Conservation (phyloP, 768 basidiomycete genomes). For the Cystobasidium onofrii region DNA sequence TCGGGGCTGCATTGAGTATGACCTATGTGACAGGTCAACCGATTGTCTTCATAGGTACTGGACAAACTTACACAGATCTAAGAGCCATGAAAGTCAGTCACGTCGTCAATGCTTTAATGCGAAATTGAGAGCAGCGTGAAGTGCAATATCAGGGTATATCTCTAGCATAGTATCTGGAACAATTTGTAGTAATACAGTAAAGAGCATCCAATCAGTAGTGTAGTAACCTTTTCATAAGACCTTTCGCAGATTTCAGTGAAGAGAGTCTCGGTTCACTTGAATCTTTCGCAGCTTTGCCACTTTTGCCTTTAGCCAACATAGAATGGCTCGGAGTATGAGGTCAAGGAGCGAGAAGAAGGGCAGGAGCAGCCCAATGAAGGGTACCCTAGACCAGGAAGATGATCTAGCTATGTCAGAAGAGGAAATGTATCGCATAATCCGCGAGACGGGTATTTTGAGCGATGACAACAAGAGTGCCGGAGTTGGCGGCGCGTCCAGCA, state of each 20-base stretch:
- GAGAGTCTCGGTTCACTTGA: no score
- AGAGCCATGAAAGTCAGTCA: constrained; percentile 80
- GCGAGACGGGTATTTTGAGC: neutral
- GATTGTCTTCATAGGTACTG: constrained; percentile 95
- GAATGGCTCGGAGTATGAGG: neutral
- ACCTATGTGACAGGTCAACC: constrained; percentile 98
- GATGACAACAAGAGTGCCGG: neutral
- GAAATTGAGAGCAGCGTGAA: constrained; percentile 36
- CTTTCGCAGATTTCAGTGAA: no score
- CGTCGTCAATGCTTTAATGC: constrained; percentile 85
- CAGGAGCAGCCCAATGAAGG: neutral
- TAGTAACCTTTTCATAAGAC: no score
- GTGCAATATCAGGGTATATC: no score
- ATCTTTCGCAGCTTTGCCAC: neutral
- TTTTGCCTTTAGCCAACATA: neutral
- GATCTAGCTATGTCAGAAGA: constrained; percentile 5
- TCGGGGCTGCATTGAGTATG: constrained; percentile 97
- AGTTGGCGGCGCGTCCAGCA: neutral
- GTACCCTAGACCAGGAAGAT: neutral
- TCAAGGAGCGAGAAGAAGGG: neutral
- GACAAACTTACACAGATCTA: constrained; percentile 97
- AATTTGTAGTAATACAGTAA: no score
- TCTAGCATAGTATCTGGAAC: no score
- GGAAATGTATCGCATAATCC: constrained; percentile 4
- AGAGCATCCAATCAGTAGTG: no score